Evolutionary conservation across 176 grass and related monocot genomes (phyloP), one percentile per base, ranked within the genome.

Genomic region (Ensete glaucum): DNA sequence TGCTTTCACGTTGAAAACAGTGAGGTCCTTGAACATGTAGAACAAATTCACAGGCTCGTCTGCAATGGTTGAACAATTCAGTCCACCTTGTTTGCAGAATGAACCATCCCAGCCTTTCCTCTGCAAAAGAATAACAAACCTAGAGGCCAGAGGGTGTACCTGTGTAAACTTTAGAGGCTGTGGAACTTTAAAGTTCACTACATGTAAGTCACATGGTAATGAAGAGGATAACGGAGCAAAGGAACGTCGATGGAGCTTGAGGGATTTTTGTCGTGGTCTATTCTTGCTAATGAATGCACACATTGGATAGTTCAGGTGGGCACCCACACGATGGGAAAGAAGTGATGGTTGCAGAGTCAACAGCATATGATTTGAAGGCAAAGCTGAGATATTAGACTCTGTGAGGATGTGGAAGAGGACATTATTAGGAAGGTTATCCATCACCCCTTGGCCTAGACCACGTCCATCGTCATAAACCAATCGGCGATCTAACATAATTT

Each of bases 401-500:
- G 50, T 78, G 67, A 98, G 90, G 73, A 98, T 83, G 80, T 93
- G 88, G 85, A 98, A 98, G 70, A 98, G 73, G 17, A 93, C 80
- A 84, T 91, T 91, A 76, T 84, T 76, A 12, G 95, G 95, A 21
- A 64, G 82, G 50, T 98, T 98, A 80, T 98, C 95, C 86, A 93
- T 78, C 74, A 98, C 95, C 75, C 95, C 95, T 75, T 98, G 95
- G 19, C 95, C 95, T 62, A 98, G 83, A 77, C 95, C 95, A 76
- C 88, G 88, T 0, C 95, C 90, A 82, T 98, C 95, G 71, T 93
- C 95, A 60, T 63, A 62, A 69, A 85, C 84, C 83, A 98, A 72
- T 76, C 95, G 89, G 75, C 95, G 86, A 89, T 98, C 95, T 62
- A 98, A 84, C 95, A 98, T 98, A 63, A 98, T 98, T 78, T 98